A percentile compares a stretch with the other conserved stretches of the same genome.
phyloP scores from a whole-genome alignment of 495 filamentous ascomycete genomes.

The Peziza echinospora region DNA sequence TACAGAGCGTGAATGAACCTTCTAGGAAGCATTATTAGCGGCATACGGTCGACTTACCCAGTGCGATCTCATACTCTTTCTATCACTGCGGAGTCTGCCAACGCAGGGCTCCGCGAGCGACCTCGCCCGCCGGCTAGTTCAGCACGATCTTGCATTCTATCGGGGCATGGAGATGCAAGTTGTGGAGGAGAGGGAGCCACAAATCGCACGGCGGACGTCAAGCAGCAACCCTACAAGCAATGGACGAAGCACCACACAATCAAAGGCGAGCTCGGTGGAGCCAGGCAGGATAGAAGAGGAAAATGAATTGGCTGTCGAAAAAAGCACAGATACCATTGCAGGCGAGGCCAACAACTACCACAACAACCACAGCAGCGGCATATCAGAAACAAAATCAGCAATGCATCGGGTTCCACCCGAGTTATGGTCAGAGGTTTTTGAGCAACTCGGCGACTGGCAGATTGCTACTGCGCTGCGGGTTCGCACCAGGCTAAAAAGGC shows the following conservation, averaged over 20 bases:
- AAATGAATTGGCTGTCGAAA: not conserved
- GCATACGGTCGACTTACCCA: constrained; percentile 15
- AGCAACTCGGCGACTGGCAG: constrained; percentile 75
- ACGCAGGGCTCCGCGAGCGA: constrained; percentile 10
- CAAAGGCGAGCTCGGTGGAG: constrained; percentile 1
- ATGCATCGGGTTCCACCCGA: constrained; percentile 42
- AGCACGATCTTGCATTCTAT: constrained; percentile 16
- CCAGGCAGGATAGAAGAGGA: constrained; percentile 5
- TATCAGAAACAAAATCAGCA: not conserved
- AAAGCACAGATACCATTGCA: constrained; percentile 3
- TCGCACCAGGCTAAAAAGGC: constrained; percentile 50
- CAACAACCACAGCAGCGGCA: not conserved
- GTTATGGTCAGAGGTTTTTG: constrained; percentile 71
- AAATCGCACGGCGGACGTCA: constrained; percentile 11
- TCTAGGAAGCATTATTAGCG: not conserved
- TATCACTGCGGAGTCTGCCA: constrained; percentile 15
- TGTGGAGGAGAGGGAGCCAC: not conserved
- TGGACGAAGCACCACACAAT: not conserved
- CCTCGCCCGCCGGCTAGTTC: constrained; percentile 15
- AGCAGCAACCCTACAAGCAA: not conserved
- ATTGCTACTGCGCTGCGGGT: constrained; percentile 58
- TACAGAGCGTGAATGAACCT: no score
- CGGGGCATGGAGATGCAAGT: not conserved
- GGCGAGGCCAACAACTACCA: constrained; percentile 1
- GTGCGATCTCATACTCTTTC: constrained; percentile 16